A percentile compares a stretch with the other conserved stretches of the same genome.
These are phyloP conservation scores for Xerocomellus amylosporus DNA, from an alignment of 768 basidiomycete species.

Conservation along the genomic window DNA sequence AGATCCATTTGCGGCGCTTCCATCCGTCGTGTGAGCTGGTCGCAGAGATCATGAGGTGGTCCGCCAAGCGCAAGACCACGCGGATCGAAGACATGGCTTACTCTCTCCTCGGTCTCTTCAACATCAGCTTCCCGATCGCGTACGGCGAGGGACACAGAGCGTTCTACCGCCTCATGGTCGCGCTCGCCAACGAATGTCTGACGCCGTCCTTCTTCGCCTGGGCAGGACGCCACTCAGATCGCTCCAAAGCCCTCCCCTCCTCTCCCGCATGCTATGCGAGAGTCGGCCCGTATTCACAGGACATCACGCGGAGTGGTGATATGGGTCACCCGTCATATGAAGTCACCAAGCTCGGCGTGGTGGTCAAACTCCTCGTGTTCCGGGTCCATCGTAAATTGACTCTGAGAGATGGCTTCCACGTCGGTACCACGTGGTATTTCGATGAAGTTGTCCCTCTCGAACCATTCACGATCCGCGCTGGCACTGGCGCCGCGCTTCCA, in stretches of 20 bases:
- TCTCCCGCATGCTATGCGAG: slow-evolving; percentile 8
- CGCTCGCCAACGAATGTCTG: slow-evolving; percentile 8
- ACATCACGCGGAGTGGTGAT: not conserved
- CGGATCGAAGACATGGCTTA: slow-evolving; percentile 7
- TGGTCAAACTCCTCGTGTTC: slow-evolving; percentile 9
- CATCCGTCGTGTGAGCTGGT: slow-evolving; percentile 3
- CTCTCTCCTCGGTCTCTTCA: slow-evolving; percentile 11
- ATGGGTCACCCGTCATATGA: slow-evolving; percentile 9
- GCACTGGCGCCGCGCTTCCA: slow-evolving; percentile 7
- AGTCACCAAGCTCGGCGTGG: slow-evolving; percentile 16
- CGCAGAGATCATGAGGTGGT: slow-evolving; percentile 11
- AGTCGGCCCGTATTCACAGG: not conserved
- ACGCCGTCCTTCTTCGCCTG: slow-evolving; percentile 12
- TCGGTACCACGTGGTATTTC: slow-evolving; percentile 6
- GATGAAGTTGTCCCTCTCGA: not conserved
- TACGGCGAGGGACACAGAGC: slow-evolving; percentile 9
- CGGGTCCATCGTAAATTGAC: slow-evolving; percentile 3
- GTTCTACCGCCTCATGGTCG: slow-evolving; percentile 12
- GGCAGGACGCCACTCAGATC: slow-evolving; percentile 8
- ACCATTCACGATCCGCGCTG: slow-evolving; percentile 1
- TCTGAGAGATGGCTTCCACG: slow-evolving; percentile 2
- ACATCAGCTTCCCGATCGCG: slow-evolving; percentile 10
- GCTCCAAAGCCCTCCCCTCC: slow-evolving; percentile 9
- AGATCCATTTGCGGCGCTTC: not conserved
- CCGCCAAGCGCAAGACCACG: slow-evolving; percentile 8